A percentile compares a stretch with the other conserved stretches of the same genome.
phyloP scores from a whole-genome alignment of 2,329 filamentous ascomycete genomes.

The Hypocreales sp. region DNA sequence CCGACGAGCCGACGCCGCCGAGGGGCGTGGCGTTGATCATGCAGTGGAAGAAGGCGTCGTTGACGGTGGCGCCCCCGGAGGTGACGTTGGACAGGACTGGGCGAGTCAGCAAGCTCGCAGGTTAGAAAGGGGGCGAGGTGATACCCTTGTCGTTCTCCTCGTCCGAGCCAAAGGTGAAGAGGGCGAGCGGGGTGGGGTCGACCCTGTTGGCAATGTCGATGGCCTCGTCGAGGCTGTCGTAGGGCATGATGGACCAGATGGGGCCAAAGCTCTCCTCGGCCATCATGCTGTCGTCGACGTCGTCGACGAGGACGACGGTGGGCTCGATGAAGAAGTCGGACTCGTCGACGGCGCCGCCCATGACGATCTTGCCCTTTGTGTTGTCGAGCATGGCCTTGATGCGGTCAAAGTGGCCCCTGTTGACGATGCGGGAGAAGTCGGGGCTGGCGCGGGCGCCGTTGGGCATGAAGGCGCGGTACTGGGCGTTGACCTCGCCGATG shows the following conservation, averaged over 20 bases:
- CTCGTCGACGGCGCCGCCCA: slow-evolving; percentile 75
- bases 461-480: slow-evolving; percentile 68
- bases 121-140: slow-evolving; percentile 9
- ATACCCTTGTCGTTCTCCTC: slow-evolving; percentile 60
- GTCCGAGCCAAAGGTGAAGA: slow-evolving; percentile 77
- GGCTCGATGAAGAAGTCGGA: slow-evolving; percentile 74
- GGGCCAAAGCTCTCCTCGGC: slow-evolving; percentile 83
- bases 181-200: slow-evolving; percentile 66
- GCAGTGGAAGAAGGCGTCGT: slow-evolving; percentile 29
- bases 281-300: slow-evolving; percentile 58
- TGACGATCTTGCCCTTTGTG: slow-evolving; percentile 66
- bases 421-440: slow-evolving; percentile 71
- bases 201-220: slow-evolving; percentile 69
- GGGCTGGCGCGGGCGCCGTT: slow-evolving; percentile 61
- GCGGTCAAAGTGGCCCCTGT: slow-evolving; percentile 61
- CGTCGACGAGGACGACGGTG: slow-evolving; percentile 75
- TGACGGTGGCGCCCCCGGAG: slow-evolving; percentile 35
- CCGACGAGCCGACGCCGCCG: slow-evolving; percentile 33
- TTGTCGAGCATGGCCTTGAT: slow-evolving; percentile 86
- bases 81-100: slow-evolving; percentile 21
- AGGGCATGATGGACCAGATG: slow-evolving; percentile 69
- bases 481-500: slow-evolving; percentile 56
- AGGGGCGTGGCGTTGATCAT: slow-evolving; percentile 26
- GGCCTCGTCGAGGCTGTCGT: slow-evolving; percentile 69
- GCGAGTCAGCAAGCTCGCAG: slow-evolving; percentile 12